Evolutionary conservation across 2,329 filamentous ascomycete species (phyloP).

Genomic region (Venturiaceae sp.): DNA sequence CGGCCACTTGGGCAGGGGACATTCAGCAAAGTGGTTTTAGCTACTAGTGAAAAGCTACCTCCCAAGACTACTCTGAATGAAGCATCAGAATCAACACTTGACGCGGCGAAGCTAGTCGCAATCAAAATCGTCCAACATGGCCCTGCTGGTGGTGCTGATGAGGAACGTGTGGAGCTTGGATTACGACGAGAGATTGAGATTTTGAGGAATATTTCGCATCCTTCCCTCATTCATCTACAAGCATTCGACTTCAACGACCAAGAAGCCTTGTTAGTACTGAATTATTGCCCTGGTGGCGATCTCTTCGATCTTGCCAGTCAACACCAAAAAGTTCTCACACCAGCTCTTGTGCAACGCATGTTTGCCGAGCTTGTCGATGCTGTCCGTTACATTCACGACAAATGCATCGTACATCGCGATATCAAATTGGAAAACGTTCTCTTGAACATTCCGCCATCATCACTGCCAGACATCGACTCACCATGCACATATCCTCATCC

Average conservation of each 20-base stretch:
- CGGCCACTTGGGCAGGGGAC: constrained; percentile 82
- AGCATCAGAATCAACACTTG: constrained; percentile 29
- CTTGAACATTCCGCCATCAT: constrained; percentile 65
- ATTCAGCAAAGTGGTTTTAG: constrained; percentile 89
- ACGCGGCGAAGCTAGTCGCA: constrained; percentile 77
- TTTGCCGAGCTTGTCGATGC: constrained; percentile 84
- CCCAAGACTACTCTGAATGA: constrained; percentile 33
- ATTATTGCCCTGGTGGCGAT: constrained; percentile 89
- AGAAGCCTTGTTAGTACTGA: constrained; percentile 75
- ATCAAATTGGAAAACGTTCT: constrained; percentile 98
- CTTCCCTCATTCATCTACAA: constrained; percentile 82
- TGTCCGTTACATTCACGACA: constrained; percentile 72
- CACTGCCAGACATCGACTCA: constrained; percentile 54
- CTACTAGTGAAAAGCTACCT: constrained; percentile 60
- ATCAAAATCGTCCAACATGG: constrained; percentile 95
- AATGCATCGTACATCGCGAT: constrained; percentile 87
- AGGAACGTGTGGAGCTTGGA: constrained; percentile 86
- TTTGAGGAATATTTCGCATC: constrained; percentile 77
- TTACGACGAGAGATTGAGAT: constrained; percentile 93
- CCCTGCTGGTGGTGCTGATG: constrained; percentile 83
- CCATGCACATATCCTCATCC: constrained; percentile 72
- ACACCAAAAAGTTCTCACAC: constrained; percentile 57
- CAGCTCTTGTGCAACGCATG: constrained; percentile 66
- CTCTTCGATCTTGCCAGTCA: constrained; percentile 84
- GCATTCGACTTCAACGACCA: constrained; percentile 81